Base-by-base conservation (phyloP, 73 alveolate species). In the Paramecium caudatum region DNA sequence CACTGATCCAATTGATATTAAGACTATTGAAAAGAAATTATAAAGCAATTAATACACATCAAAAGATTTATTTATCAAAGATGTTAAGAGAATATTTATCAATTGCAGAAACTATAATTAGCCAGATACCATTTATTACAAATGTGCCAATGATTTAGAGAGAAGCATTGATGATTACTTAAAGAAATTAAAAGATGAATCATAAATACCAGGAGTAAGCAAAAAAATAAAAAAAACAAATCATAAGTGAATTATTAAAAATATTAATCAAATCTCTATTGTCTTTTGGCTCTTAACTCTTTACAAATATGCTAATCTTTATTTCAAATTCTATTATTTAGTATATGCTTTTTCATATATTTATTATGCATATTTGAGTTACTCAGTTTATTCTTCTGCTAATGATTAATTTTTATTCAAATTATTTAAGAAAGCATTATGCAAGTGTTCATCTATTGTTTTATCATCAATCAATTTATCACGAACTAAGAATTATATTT, bases 1-100 rank as follows among this genome's bases (percentile, higher is more conserved):
- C 30, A 95, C 94, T 39, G 97, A 94, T 39, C 99, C 99, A 1
- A 96, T 96, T 93, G 99, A 97, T 85, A 74, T 94, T 7, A 61
- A 82, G 43, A 68, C 96, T 32, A 91, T 97, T 68, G 91, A 91
- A 62, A 91, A 95, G 94, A 94, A 94, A 36, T 48, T 97, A 46
- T 90, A 95, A 48, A 95, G 91, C 34, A 96, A 95, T 25, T 69
- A 87, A 34, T 97, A 95, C 83, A 90, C 90, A 17, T 43, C 92
- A 41, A 93, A 90, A 61, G 94, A 68, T 13, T 36, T 45, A 43
- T 97, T 97, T 85, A 96, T 85, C 23, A 85, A 82, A 34, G 99
- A 97, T 69, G 92, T 97, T 47, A 91, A 91, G 62, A 86, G 91
- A 82, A 97, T 97, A 0, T 97, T 96, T 50, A 91, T 90, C 36